Base-by-base conservation (phyloP, 768 basidiomycete species). In the Steccherinum ochraceum region DNA sequence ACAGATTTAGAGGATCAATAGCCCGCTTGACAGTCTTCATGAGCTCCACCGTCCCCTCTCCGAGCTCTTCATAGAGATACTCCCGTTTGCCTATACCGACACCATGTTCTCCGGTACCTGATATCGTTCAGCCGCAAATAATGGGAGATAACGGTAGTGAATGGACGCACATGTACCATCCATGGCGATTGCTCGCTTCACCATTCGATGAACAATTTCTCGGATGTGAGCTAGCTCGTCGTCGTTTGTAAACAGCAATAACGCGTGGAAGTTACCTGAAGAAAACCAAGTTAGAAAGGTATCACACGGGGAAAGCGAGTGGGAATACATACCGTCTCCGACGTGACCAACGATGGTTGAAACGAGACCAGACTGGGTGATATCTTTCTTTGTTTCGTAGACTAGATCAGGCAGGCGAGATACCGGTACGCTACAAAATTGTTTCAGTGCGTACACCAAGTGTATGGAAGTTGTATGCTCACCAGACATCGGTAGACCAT, bases 401-500 rank as follows among this genome's bases (percentile, higher is more conserved):
- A 87, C 84, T 11, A 88, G 72, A 53, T 85, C 75, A 2, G 86
- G 83, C 16, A 89, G 72, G 44, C 75, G 73, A 1, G 82, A 84
- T 5, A 87, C 83, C 0, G 86, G 86, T 12, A 89, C 85, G 56
- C 82, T 84, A 27, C n/a, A 11, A 25, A 25, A 20, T 12, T 26
- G 23, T 46, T 12, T 46, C 7, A 35, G 43, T 18, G 5, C 12
- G 48, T 25, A 20, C 12, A 20, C 24, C 24, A 19, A 21, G 18
- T 12, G 40, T n/a, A 43, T 40, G 21, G 30, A 35, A 35, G n/a
- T n/a, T n/a, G 11, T 43, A 18, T 11, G 39, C 71, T 52, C 66
- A 89, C 89, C 93, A 94, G 24, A 93, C 92, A 65, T 93, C 92
- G 0, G 93, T 95, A 20, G 83, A 86, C 91, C 89, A 93, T 53